Base-by-base conservation (phyloP, 306 rosid genomes). In the Vigna trinervia region DNA sequence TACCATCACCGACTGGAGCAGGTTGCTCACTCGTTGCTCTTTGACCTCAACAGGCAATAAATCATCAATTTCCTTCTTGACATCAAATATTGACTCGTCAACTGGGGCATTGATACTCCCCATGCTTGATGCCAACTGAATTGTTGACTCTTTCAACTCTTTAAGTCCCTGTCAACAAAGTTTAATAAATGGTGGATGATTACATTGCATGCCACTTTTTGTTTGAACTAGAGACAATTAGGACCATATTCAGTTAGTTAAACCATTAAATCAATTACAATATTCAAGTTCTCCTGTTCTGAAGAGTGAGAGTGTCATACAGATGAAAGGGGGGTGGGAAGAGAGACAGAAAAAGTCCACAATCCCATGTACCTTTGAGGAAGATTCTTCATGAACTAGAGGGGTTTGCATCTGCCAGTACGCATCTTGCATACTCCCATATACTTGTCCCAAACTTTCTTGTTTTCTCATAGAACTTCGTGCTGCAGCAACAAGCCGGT, bases 21-120 rank as follows among this genome's bases (percentile, higher is more conserved):
- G 74, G 90, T 91, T 91, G 81, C 94, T 91, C 78, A 91, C 86
- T 38, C 97, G 84, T 50, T 91, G 97, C 75, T 92, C 97, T 83
- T 91, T 89, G 65, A 91, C 97, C 86, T 91, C 97, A 28, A 91
- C 84, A 0, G 97, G 97, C 75, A 92, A 80, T 38, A 92, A 78
- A 77, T 88, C 88, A 69, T 92, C 94, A 15, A 92, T 89, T 79
- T 88, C 97, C 70, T 89, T 89, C 89, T 86, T 90, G 59, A 92
- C 74, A 69, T 89, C 93, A 76, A 89, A 89, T 67, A 80, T 68
- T 13, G 90, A 82, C 85, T 89, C 97, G 60, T 89, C 90, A 76
- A 88, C 79, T 5, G 92, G 79, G 75, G 75, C 85, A 73, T 88
- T 39, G 45, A 85, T 43, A 47, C 65, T 69, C 72, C 88, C 92